Evolutionary conservation across 2,329 filamentous ascomycete species (phyloP), one percentile per base, ranked within the genome.

Genomic region (Tolypocladium ovalisporum): DNA sequence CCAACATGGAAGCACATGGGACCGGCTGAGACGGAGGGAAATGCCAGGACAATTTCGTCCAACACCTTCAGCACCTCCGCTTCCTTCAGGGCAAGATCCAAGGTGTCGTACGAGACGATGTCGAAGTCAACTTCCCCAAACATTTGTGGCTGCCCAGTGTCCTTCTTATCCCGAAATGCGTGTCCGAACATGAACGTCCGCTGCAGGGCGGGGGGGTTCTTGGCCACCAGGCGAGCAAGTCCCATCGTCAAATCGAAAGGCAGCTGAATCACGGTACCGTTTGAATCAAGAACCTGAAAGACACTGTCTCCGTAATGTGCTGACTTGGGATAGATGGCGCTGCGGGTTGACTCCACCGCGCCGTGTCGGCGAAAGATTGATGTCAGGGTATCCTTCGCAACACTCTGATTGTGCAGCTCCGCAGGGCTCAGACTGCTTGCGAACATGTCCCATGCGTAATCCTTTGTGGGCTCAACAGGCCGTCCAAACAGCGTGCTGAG

Each of bases 101-200:
- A 73, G 1, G 87, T 87, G 63, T 92, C 86, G 51, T 84, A 82
- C 0, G 91, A 93, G n/a, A 96, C 82, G 59, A 99, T 91, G 71
- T 99, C 94, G 69, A 97, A 99, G 69, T 97, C 92, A 2, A 95
- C 92, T 68, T 97, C 94, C 12, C 89, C 88, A 68, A 90, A 88
- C 66, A 87, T 88, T 57, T 82, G 81, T 8, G 94, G 94, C 63
- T 96, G 89, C 2, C 90, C 89, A 9, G 90, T 91, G 57, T 85
- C 86, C 54, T 85, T 79, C 52, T 82, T 85, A 62, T 95, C 89
- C 44, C 94, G 84, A 68, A 90, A 97, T 1, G 97, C 91, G 37
- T 81, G 87, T 8, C 91, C 92, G 69, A 99, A 97, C 0, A 89
- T 85, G 70, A 90, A 96, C 0, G 89, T 89, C 62, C 90, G 88